Evolutionary conservation across 225 moss, liverwort and hornwort species (phyloP).

Genomic region (Polytrichum formosum): DNA sequence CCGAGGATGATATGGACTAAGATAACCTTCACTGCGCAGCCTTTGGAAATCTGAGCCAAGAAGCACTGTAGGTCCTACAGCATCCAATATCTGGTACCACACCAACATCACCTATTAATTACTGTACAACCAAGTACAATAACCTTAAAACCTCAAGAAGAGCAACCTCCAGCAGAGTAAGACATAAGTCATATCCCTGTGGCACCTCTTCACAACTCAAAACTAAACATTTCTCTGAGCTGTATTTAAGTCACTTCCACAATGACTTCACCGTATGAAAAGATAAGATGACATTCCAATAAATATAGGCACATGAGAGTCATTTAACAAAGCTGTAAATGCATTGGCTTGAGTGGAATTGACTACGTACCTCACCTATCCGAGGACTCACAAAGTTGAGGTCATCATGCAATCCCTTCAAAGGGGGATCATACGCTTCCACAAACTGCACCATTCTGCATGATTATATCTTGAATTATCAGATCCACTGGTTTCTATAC

Average conservation of each 20-base stretch:
- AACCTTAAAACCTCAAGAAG: too few species aligned
- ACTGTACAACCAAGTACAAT: not conserved
- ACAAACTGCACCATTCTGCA: conserved; percentile 96
- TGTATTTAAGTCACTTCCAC: too few species aligned
- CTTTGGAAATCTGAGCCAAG: conserved; percentile 93
- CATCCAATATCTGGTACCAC: conserved; percentile 74
- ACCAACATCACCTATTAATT: conserved; percentile 8
- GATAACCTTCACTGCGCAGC: conserved; percentile 91
- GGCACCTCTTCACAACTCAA: too few species aligned
- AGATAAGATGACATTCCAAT: too few species aligned
- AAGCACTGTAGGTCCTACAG: conserved; percentile 89
- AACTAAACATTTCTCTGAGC: too few species aligned
- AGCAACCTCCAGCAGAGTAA: too few species aligned
- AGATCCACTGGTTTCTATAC: conserved; percentile 3
- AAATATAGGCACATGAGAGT: too few species aligned
- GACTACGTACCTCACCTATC: conserved; percentile 83
- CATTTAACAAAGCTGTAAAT: not conserved
- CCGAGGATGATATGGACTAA: conserved; percentile 99
- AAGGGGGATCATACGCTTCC: conserved; percentile 88
- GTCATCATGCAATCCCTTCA: conserved; percentile 94
- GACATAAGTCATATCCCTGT: too few species aligned
- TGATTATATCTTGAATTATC: conserved; percentile 15
- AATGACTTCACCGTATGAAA: too few species aligned
- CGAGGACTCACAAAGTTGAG: conserved; percentile 97
- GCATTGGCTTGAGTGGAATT: not conserved